A percentile compares a stretch with the other conserved stretches of the same genome.
Conservation (phyloP, 257 asterid genomes). For the Parsonsia alboflavescens region DNA sequence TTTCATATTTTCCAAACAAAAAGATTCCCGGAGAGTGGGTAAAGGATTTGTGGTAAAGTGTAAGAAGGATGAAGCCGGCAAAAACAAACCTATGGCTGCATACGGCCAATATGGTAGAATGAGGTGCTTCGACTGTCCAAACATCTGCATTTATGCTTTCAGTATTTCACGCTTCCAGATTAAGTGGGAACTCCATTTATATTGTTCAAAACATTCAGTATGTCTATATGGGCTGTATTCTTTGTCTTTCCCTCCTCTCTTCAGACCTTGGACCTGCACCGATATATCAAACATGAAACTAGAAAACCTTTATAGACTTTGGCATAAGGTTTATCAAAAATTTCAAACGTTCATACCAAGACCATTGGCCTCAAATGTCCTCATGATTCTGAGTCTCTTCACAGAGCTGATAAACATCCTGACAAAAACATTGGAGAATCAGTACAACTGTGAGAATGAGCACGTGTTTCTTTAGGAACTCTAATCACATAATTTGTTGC, state of each 20-base stretch:
- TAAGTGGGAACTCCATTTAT: conserved; percentile 11
- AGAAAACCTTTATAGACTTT: neutral
- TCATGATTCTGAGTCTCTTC: conserved; percentile 75
- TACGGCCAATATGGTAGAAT: conserved; percentile 4
- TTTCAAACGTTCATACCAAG: conserved; percentile 35
- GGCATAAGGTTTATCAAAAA: neutral
- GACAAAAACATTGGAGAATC: conserved; percentile 20
- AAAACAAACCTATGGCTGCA: conserved; percentile 30
- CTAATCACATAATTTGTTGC: neutral
- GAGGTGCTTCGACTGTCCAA: conserved; percentile 19
- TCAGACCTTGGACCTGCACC: conserved; percentile 48
- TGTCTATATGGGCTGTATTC: conserved; percentile 28
- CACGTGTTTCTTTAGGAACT: neutral
- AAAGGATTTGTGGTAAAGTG: conserved; percentile 21
- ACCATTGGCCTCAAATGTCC: conserved; percentile 71
- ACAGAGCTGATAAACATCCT: conserved; percentile 77
- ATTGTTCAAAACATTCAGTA: conserved; percentile 4
- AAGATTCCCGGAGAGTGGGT: conserved; percentile 21
- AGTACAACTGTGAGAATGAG: conserved; percentile 10
- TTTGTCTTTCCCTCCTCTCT: conserved; percentile 32
- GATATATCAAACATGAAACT: conserved; percentile 1
- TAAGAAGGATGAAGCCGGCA: conserved; percentile 21
- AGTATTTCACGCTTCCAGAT: conserved; percentile 21
- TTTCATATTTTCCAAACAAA: conserved; percentile 25
- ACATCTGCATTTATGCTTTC: conserved; percentile 15